Evolutionary conservation across 176 grass and related monocot genomes (phyloP).

Genomic region (Chrysopogon serrulatus): DNA sequence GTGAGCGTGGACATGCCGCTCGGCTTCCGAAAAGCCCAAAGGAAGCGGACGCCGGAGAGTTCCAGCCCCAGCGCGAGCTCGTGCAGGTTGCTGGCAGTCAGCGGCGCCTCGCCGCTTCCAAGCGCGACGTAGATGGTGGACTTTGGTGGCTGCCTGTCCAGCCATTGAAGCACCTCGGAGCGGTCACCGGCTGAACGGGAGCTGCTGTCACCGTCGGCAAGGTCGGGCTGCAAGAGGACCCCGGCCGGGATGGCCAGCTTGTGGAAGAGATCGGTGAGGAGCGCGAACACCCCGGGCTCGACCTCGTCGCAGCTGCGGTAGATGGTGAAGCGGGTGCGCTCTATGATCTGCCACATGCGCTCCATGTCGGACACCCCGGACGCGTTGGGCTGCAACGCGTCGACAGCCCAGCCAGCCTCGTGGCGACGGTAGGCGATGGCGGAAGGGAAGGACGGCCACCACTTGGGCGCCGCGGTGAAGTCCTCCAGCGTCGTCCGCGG

Average conservation of each 20-base stretch:
- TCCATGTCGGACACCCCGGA: neutral
- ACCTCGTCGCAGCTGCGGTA: slow-evolving; percentile 35
- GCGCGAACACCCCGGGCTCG: slow-evolving; percentile 10
- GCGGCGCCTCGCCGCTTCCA: slow-evolving; percentile 45
- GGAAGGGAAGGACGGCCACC: slow-evolving; percentile 19
- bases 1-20: neutral
- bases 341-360: neutral
- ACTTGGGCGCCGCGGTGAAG: slow-evolving; percentile 28
- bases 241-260: no score
- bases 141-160: slow-evolving; percentile 17
- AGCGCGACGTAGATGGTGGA: slow-evolving; percentile 56
- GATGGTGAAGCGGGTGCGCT: no score
- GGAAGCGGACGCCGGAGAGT: slow-evolving; percentile 39
- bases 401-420: neutral
- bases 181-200: no score
- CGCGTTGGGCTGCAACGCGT: neutral
- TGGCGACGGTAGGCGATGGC: slow-evolving; percentile 8
- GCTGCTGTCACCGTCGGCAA: no score
- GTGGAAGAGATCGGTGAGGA: slow-evolving; percentile 31
- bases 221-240: neutral
- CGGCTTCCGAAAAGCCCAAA: slow-evolving; percentile 42
- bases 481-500: neutral
- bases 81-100: slow-evolving; percentile 18
- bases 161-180: slow-evolving; percentile 22
- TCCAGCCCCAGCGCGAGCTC: slow-evolving; percentile 54